These are phyloP conservation scores for Phytophthora citricola DNA, from an alignment of 352 stramenopile species.

Conservation along the genomic window DNA sequence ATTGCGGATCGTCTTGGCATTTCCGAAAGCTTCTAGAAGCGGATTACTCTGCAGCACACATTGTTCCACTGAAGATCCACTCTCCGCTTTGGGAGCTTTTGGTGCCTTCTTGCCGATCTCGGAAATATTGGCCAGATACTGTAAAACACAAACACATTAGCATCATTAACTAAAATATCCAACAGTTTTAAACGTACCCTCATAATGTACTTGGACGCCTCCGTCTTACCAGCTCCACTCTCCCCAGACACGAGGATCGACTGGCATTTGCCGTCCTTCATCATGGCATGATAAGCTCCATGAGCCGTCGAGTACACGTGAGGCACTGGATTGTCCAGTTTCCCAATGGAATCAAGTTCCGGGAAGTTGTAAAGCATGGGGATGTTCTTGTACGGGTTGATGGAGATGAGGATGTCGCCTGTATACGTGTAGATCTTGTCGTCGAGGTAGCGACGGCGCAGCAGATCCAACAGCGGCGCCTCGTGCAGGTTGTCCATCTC, in stretches of 20 bases:
- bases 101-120: slow-evolving; percentile 84
- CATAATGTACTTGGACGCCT: slow-evolving; percentile 94
- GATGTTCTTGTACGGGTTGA: slow-evolving; percentile 97
- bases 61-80: slow-evolving; percentile 83
- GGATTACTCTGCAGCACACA: slow-evolving; percentile 94
- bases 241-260: slow-evolving; percentile 90
- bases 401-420: slow-evolving; percentile 95
- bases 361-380: slow-evolving; percentile 92
- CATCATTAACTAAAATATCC: slow-evolving; percentile 1
- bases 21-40: slow-evolving; percentile 93
- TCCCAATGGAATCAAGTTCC: slow-evolving; percentile 87
- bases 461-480: slow-evolving; percentile 89
- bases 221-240: slow-evolving; percentile 88
- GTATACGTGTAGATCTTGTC: slow-evolving; percentile 97
- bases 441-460: slow-evolving; percentile 88
- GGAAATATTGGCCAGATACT: slow-evolving; percentile 92
- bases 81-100: slow-evolving; percentile 72
- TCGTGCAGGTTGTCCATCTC: slow-evolving; percentile 95
- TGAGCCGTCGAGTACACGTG: slow-evolving; percentile 89
- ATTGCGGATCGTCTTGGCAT: slow-evolving; percentile 95
- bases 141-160: slow-evolving; percentile 13
- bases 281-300: slow-evolving; percentile 82
- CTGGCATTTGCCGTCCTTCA: slow-evolving; percentile 83
- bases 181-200: slow-evolving; percentile 48
- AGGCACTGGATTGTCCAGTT: slow-evolving; percentile 85